These are phyloP conservation scores for Fraxinus greggii DNA, from an alignment of 305 asterid genomes.

Conservation along the genomic window DNA sequence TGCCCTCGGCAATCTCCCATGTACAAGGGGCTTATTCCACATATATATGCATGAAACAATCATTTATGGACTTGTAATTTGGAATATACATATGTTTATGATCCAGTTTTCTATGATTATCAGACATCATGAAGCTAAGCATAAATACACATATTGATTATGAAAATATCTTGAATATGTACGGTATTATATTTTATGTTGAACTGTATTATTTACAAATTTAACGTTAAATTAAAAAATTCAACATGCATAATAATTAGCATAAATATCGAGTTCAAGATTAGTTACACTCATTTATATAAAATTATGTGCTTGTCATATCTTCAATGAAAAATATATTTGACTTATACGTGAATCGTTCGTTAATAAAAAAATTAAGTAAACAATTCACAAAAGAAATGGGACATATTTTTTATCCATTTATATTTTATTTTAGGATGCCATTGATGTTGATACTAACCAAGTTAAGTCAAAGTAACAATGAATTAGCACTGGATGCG, in stretches of 20 bases:
- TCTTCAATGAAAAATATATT: neutral
- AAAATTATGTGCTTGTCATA: neutral
- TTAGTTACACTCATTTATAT: neutral
- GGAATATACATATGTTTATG: neutral
- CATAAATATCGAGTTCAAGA: neutral
- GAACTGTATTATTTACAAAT: too few relatives aligned
- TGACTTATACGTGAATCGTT: neutral
- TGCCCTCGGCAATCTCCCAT: too few relatives aligned
- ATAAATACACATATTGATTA: too few relatives aligned
- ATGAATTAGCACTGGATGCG: slow-evolving; percentile 21
- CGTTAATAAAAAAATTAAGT: neutral
- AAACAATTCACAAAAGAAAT: neutral
- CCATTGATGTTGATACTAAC: slow-evolving; percentile 2
- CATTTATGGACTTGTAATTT: neutral
- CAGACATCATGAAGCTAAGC: neutral
- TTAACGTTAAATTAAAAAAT: neutral
- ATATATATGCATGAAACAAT: neutral
- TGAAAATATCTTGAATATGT: neutral
- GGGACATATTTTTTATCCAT: neutral
- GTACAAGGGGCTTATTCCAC: too few relatives aligned
- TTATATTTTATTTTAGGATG: neutral
- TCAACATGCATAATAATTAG: neutral
- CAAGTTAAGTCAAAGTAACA: slow-evolving; percentile 33
- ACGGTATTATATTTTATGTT: neutral
- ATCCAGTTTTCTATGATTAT: neutral